Conservation (phyloP, 1,284 basidiomycete species). For the Termitomyces sp. region DNA sequence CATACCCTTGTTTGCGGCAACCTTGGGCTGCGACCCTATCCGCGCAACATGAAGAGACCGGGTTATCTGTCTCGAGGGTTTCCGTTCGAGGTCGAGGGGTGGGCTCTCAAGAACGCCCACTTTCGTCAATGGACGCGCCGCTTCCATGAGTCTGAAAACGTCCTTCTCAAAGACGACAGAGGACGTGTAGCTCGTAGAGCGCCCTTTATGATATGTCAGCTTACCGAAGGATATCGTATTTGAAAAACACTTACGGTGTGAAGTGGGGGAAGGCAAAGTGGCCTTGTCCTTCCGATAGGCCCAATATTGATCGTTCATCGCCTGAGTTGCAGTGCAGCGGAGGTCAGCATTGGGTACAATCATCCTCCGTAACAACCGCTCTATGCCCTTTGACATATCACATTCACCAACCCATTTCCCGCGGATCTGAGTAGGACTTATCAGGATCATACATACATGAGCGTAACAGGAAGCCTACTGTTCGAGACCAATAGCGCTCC, state of each 20-base stretch:
- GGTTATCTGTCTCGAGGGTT: constrained; percentile 6
- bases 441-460: not conserved
- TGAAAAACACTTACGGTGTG: constrained; percentile 27
- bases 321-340: constrained; percentile 61
- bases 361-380: constrained; percentile 71
- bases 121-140: constrained; percentile 28
- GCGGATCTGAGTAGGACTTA: constrained; percentile 38
- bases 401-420: constrained; percentile 85
- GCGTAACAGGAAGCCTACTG: constrained; percentile 37
- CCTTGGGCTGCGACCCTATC: constrained; percentile 40
- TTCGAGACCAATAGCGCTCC: constrained; percentile 79
- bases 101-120: constrained; percentile 22
- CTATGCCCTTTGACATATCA: constrained; percentile 62
- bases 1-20: constrained; percentile 30
- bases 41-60: constrained; percentile 23
- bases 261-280: constrained; percentile 8
- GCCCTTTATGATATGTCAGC: constrained; percentile 29
- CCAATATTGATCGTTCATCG: constrained; percentile 70
- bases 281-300: constrained; percentile 22
- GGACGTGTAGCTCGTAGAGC: constrained; percentile 48
- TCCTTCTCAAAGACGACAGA: constrained; percentile 47
- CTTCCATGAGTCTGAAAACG: constrained; percentile 36
- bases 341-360: constrained; percentile 70
- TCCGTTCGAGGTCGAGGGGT: constrained; percentile 22
- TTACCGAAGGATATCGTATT: not conserved